Percentiles rank a stretch among this genome's conserved stretches.
These are phyloP conservation scores for Moesziomyces globuligerus DNA, from an alignment of 1,284 basidiomycete genomes.

Conservation along the genomic window DNA sequence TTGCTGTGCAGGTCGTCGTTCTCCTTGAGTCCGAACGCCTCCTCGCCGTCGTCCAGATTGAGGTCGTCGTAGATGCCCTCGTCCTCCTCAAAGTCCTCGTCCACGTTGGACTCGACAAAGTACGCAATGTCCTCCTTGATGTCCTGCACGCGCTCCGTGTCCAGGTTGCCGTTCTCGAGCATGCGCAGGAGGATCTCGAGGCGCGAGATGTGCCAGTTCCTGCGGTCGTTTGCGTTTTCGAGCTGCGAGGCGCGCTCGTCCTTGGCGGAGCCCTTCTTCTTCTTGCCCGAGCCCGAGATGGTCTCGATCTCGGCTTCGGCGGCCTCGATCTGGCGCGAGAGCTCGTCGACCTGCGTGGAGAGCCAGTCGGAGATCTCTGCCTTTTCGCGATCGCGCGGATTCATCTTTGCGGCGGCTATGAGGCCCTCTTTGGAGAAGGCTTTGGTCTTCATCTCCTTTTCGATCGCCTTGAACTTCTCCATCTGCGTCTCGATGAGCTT, in stretches of 20 bases:
- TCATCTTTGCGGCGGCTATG: constrained; percentile 90
- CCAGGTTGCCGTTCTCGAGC: constrained; percentile 90
- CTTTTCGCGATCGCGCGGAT: constrained; percentile 97
- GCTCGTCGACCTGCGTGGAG: constrained; percentile 78
- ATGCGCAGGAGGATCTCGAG: constrained; percentile 93
- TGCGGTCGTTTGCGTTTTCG: constrained; percentile 88
- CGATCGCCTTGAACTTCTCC: constrained; percentile 99
- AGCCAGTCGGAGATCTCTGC: constrained; percentile 78
- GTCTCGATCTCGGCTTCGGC: constrained; percentile 96
- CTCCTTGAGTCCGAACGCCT: constrained; percentile 68
- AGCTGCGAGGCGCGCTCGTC: constrained; percentile 82
- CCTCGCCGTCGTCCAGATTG: constrained; percentile 92
- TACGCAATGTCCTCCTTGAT: constrained; percentile 96
- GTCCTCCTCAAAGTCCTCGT: constrained; percentile 97
- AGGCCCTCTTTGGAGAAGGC: constrained; percentile 99
- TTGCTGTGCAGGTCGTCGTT: constrained; percentile 75
- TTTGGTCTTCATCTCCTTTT: constrained; percentile 99
- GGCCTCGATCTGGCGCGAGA: constrained; percentile 90
- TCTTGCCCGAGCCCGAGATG: constrained; percentile 80
- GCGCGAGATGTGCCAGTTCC: constrained; percentile 93
- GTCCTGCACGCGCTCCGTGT: constrained; percentile 80
- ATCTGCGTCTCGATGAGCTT: constrained; percentile 99
- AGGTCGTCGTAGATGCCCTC: constrained; percentile 98
- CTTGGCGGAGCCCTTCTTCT: constrained; percentile 73
- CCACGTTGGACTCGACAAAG: constrained; percentile 95